Evolutionary conservation across 148 eudicot species (phyloP).

Genomic region (Chenopodium berlandieri): DNA sequence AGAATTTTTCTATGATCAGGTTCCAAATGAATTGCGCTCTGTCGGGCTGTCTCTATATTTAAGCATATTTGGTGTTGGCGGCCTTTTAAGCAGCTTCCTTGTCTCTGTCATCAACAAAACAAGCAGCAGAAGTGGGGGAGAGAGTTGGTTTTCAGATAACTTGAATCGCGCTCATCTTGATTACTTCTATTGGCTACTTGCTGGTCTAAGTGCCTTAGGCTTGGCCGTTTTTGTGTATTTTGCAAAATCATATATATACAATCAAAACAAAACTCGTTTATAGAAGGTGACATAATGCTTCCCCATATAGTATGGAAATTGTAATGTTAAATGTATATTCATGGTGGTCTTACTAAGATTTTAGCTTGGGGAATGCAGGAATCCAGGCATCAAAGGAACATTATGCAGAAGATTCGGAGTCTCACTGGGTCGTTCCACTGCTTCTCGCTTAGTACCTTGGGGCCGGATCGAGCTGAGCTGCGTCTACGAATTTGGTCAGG

Average conservation of each 20-base stretch:
- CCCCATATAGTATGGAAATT: no score
- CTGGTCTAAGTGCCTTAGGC: conserved; percentile 26
- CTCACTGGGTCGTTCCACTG: no score
- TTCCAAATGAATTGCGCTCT: not conserved
- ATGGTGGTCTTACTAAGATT: no score
- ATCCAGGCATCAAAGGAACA: no score
- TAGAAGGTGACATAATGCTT: no score
- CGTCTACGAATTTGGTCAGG: no score
- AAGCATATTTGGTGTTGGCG: not conserved
- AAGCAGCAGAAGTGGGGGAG: conserved; percentile 30
- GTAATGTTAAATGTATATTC: no score
- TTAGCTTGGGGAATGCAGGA: no score
- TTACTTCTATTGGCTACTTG: conserved; percentile 69
- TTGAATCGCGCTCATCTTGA: conserved; percentile 55
- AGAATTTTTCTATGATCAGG: not conserved
- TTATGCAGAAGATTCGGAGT: no score
- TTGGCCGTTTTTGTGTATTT: conserved; percentile 19
- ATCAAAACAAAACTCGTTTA: not conserved
- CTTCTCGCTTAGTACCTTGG: no score
- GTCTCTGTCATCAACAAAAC: not conserved
- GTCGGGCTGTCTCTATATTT: not conserved
- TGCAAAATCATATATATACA: not conserved
- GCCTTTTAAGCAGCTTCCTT: not conserved
- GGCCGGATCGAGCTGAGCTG: no score
- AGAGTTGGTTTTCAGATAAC: conserved; percentile 55